Evolutionary conservation across 2,329 filamentous ascomycete genomes (phyloP).

Genomic region (Botrytis hyacinthi): DNA sequence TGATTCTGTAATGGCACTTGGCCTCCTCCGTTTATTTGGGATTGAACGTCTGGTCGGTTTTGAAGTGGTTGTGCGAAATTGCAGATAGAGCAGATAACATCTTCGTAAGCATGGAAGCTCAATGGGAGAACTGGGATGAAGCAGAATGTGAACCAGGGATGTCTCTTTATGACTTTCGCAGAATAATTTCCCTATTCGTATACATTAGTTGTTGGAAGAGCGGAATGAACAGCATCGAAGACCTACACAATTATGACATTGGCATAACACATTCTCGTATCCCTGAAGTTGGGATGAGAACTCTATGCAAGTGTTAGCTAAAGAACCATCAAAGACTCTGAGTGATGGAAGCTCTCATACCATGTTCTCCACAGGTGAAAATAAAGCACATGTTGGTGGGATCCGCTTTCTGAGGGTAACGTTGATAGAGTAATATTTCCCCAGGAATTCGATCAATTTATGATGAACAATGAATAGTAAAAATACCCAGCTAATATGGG

Average conservation of each 20-base stretch:
- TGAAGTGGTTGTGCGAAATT: conserved; percentile 69
- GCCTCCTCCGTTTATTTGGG: conserved; percentile 30
- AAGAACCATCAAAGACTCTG: neutral
- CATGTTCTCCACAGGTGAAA: conserved; percentile 38
- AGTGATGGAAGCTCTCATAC: conserved; percentile 27
- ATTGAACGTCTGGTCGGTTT: conserved; percentile 38
- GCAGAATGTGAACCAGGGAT: conserved; percentile 78
- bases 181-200: conserved; percentile 55
- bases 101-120: conserved; percentile 63
- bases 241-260: conserved; percentile 60
- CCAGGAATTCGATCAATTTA: conserved; percentile 8
- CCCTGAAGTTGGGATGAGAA: conserved; percentile 45
- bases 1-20: conserved; percentile 33
- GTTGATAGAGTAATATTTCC: conserved; percentile 1
- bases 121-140: conserved; percentile 74
- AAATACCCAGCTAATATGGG: neutral
- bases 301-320: conserved; percentile 32
- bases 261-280: conserved; percentile 60
- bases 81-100: conserved; percentile 73
- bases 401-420: conserved; percentile 10
- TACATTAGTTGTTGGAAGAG: neutral
- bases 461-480: neutral
- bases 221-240: neutral
- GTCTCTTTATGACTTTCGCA: conserved; percentile 58
- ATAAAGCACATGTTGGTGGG: conserved; percentile 23